Evolutionary conservation across 768 basidiomycete species (phyloP).

Genomic region (Leucogyrophana mollusca): DNA sequence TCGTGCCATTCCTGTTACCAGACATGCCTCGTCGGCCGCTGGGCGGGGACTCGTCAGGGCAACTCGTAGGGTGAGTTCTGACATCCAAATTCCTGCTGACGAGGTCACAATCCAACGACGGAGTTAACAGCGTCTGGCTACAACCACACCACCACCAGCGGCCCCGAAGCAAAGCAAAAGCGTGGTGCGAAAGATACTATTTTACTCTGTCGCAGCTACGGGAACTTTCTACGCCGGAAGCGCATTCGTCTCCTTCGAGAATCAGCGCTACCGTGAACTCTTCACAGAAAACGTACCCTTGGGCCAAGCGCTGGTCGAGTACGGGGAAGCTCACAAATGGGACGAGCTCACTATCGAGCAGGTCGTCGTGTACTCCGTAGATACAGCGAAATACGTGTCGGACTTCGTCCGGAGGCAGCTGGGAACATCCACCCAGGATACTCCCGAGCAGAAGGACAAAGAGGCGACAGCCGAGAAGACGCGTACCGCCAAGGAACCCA

Average conservation of each 20-base stretch:
- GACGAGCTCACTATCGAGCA: conserved; percentile 68
- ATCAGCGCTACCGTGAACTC: conserved; percentile 79
- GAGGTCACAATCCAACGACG: conserved; percentile 7
- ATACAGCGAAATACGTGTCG: conserved; percentile 47
- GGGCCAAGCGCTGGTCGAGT: conserved; percentile 75
- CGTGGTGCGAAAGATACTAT: conserved; percentile 57
- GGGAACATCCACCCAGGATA: conserved; percentile 38
- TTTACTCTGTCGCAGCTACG: conserved; percentile 65
- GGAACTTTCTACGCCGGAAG: conserved; percentile 84
- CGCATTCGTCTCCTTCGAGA: conserved; percentile 74
- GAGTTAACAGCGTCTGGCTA: conserved; percentile 48
- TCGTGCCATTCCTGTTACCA: conserved; percentile 57
- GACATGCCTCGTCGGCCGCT: conserved; percentile 45
- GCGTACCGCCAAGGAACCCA: conserved; percentile 31
- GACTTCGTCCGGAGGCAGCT: conserved; percentile 48
- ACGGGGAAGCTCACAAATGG: conserved; percentile 78
- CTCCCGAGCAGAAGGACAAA: conserved; percentile 24
- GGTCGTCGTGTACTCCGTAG: conserved; percentile 52
- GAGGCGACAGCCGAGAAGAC: conserved; percentile 34
- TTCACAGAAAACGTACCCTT: conserved; percentile 82
- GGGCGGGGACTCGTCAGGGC: conserved; percentile 50
- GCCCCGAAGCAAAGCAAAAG: conserved; percentile 52
- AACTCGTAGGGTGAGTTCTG: conserved; percentile 54
- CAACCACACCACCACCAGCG: conserved; percentile 19
- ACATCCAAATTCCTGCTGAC: not conserved